Base-by-base conservation (phyloP, 2,329 filamentous ascomycete species). In the Pseudopithomyces maydicus region DNA sequence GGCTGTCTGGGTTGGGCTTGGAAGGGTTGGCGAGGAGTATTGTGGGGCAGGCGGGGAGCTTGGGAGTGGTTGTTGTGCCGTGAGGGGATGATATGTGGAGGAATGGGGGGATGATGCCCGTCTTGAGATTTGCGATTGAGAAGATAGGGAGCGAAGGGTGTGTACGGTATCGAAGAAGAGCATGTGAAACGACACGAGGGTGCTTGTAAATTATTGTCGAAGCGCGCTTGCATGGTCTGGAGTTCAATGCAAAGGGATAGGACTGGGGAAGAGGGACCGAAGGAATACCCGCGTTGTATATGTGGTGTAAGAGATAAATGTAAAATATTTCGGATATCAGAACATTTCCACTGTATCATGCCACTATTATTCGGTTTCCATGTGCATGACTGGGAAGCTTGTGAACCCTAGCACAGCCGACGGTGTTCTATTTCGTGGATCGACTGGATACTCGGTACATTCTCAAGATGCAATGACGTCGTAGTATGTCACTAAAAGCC, bases 21-120 rank as follows among this genome's bases (percentile, higher is more conserved):
- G 92, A 97, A 78, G 92, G 90, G 0, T 75, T 98, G 70, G 82
- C 87, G 23, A 85, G 90, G 63, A 94, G 92, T 20, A 91, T 93
- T 26, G 68, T 80, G 43, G 85, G 78, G 55, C 80, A 82, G 74
- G 80, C 80, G 52, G 80, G 74, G 52, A 82, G 80, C 65, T 75
- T 82, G 57, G 80, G 80, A 2, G 77, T 82, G 10, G 77, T 79
- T 1, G 75, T 82, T 57, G 80, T 82, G 73, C 80, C 80, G 54
- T 81, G 61, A 54, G 49, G 17, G 15, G n/a, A 38, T 15, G 23
- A 35, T 15, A 17, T 11, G 17, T 17, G 1, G 17, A 32, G 7
- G 11, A n/a, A n/a, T n/a, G 44, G 11, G 2, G 39, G n/a, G 10
- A 42, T 17, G 11, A 35, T 29, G 17, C 29, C 17, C 26, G 26